Conservation (phyloP, 78 protist genomes). For the Cavenderia fasciculata region DNA sequence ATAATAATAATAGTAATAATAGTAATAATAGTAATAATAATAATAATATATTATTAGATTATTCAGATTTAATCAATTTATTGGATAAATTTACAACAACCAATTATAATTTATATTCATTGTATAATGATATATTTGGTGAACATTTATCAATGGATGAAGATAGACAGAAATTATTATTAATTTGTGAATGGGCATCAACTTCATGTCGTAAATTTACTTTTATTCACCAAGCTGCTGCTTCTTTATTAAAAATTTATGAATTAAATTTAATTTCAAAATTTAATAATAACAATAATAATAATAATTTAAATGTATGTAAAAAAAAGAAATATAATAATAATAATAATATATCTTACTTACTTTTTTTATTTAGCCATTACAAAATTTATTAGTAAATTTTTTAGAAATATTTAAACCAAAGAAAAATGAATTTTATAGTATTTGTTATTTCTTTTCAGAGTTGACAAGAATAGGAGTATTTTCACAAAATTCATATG, state of each 20-base stretch:
- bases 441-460: constrained; percentile 47
- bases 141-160: constrained; percentile 48
- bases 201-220: constrained; percentile 45
- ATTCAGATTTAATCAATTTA: constrained; percentile 37
- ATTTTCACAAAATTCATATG: constrained; percentile 71
- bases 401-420: constrained; percentile 49
- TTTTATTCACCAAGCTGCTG: constrained; percentile 16
- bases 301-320: not conserved
- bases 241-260: constrained; percentile 39
- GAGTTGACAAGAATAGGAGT: constrained; percentile 29
- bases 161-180: constrained; percentile 31
- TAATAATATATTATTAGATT: not conserved
- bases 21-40: constrained; percentile 2
- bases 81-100: constrained; percentile 29
- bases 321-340: not conserved
- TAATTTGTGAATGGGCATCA: constrained; percentile 71
- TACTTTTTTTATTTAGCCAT: constrained; percentile 2
- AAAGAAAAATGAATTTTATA: not conserved
- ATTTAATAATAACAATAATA: not conserved
- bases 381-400: constrained; percentile 52
- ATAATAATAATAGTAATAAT: not conserved
- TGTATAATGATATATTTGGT: constrained; percentile 54
- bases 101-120: constrained; percentile 4
- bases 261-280: constrained; percentile 22
- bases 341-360: not conserved